Evolutionary conservation across 2,329 filamentous ascomycete species (phyloP).

Genomic region (Colletotrichum musae): DNA sequence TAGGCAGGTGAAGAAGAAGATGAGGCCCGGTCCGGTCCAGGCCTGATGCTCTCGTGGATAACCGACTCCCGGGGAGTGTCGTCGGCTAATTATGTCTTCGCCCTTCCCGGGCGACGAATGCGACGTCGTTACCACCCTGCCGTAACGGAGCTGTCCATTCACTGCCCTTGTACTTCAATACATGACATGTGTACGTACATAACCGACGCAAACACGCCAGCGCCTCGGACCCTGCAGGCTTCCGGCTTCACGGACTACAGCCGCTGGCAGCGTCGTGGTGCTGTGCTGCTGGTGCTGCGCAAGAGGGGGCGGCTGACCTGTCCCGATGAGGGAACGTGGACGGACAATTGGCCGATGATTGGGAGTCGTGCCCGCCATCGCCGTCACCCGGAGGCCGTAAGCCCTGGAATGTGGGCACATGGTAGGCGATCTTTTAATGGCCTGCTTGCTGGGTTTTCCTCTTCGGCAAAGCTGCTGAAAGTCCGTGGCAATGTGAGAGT

Average conservation of each 20-base stretch:
- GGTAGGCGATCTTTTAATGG: conserved; percentile 7
- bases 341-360: conserved; percentile 6
- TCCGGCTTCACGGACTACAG: conserved; percentile 26
- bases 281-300: no score
- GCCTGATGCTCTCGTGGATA: no score
- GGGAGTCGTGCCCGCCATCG: conserved; percentile 10
- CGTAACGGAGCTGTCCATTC: not conserved
- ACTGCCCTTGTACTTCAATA: not conserved
- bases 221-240: conserved; percentile 41
- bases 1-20: no score
- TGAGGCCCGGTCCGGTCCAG: no score
- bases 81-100: not conserved
- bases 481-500: not conserved
- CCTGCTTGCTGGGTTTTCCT: not conserved
- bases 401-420: conserved; percentile 30
- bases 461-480: conserved; percentile 2
- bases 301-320: conserved; percentile 31
- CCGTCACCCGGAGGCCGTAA: conserved; percentile 15
- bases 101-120: conserved; percentile 3
- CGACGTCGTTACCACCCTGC: not conserved
- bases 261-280: not conserved
- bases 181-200: not conserved
- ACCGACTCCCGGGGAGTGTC: no score
- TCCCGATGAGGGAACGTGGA: conserved; percentile 32
- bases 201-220: conserved; percentile 1